phyloP scores from a whole-genome alignment of 768 basidiomycete species.

The Tricholoma saponaceum region DNA sequence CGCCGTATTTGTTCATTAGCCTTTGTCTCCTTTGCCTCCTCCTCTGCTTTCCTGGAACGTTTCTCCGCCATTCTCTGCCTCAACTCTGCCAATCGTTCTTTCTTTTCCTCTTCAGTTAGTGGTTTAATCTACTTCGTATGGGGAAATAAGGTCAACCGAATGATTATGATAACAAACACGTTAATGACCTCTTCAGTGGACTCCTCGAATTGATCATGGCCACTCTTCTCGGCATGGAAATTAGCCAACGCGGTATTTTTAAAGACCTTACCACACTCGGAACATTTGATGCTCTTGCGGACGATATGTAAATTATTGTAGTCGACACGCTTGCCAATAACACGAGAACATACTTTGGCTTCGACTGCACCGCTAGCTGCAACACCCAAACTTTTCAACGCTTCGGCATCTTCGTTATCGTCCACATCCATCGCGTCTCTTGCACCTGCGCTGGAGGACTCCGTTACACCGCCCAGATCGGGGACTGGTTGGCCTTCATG shows the following conservation, averaged over 20 bases:
- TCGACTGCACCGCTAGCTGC: slow-evolving; percentile 43
- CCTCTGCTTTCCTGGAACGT: slow-evolving; percentile 62
- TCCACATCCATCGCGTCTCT: slow-evolving; percentile 45
- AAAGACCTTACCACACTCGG: slow-evolving; percentile 83
- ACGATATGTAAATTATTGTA: neutral
- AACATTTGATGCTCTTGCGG: slow-evolving; percentile 75
- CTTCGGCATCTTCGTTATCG: slow-evolving; percentile 72
- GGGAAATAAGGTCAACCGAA: neutral
- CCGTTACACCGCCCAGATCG: slow-evolving; percentile 43
- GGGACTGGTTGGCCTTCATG: slow-evolving; percentile 77
- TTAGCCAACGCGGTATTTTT: slow-evolving; percentile 82
- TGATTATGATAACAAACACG: neutral
- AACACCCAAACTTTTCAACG: slow-evolving; percentile 47
- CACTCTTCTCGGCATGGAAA: slow-evolving; percentile 92
- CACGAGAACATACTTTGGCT: slow-evolving; percentile 50
- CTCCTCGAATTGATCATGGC: slow-evolving; percentile 95
- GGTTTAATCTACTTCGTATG: slow-evolving; percentile 73
- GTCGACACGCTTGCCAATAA: neutral
- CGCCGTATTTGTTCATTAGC: slow-evolving; percentile 77
- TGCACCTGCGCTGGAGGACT: slow-evolving; percentile 25
- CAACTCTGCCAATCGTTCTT: slow-evolving; percentile 74
- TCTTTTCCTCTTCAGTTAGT: slow-evolving; percentile 91
- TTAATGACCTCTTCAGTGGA: slow-evolving; percentile 79
- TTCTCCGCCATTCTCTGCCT: slow-evolving; percentile 78
- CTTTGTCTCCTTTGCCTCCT: slow-evolving; percentile 69